phyloP scores from a whole-genome alignment of 371 early-diverging fungal genomes.

The Lichtheimia corymbifera region DNA sequence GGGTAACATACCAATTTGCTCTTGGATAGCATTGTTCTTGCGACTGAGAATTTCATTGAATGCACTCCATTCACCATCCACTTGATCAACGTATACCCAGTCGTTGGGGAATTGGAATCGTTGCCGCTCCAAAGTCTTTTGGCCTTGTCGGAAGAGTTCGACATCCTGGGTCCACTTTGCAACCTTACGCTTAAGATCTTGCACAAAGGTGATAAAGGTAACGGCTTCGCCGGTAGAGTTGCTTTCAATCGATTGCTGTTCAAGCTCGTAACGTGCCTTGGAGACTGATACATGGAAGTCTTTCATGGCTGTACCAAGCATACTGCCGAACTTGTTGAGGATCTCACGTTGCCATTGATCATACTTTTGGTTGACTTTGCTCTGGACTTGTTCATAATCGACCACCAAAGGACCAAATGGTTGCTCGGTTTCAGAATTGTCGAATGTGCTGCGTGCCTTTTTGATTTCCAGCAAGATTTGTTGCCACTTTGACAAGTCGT shows the following conservation, averaged over 20 bases:
- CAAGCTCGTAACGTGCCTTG: conserved; percentile 84
- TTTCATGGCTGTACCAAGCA: conserved; percentile 84
- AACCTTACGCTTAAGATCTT: conserved; percentile 89
- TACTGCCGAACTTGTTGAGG: conserved; percentile 86
- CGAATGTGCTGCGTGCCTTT: conserved; percentile 92
- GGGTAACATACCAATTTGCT: conserved; percentile 76
- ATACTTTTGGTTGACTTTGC: conserved; percentile 97
- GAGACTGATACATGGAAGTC: conserved; percentile 78
- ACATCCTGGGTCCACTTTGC: conserved; percentile 84
- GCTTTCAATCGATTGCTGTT: conserved; percentile 85
- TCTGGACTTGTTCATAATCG: conserved; percentile 96
- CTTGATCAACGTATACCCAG: conserved; percentile 95
- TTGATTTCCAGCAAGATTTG: conserved; percentile 93
- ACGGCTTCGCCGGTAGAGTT: conserved; percentile 92
- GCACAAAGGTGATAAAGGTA: conserved; percentile 93
- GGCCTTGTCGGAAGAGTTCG: conserved; percentile 87
- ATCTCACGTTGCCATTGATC: conserved; percentile 98
- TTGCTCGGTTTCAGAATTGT: conserved; percentile 91
- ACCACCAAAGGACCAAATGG: conserved; percentile 87
- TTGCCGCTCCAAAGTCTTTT: conserved; percentile 92
- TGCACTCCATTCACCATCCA: conserved; percentile 97
- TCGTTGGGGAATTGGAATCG: conserved; percentile 92
- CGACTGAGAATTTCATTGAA: conserved; percentile 91
- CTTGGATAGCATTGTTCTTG: conserved; percentile 92
- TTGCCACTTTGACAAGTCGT: conserved; percentile 92